These are phyloP conservation scores for Hypoxylon fragiforme DNA, from an alignment of 495 filamentous ascomycete genomes.

Conservation along the genomic window DNA sequence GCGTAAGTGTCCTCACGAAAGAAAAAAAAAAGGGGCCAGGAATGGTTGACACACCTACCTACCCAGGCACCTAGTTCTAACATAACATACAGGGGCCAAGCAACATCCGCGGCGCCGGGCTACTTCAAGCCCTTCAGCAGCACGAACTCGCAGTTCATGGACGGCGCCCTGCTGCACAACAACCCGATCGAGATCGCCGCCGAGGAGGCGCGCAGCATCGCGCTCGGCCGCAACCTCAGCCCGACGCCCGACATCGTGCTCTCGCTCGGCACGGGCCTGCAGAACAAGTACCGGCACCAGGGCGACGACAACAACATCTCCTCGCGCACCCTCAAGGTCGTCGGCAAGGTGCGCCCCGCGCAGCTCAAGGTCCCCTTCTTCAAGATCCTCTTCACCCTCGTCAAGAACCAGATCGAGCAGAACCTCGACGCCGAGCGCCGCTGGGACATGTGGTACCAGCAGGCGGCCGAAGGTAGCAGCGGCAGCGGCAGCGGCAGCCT, in stretches of 20 bases:
- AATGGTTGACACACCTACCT: too few relatives aligned
- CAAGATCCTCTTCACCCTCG: not conserved
- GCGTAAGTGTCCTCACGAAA: not conserved
- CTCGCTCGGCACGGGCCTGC: not conserved
- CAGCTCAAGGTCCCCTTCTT: not conserved
- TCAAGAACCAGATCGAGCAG: not conserved
- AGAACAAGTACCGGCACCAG: not conserved
- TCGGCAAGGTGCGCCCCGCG: not conserved
- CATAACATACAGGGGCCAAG: not conserved
- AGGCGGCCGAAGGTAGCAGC: not conserved
- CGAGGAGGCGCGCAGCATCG: not conserved
- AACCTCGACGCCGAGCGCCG: not conserved
- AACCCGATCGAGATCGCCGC: not conserved
- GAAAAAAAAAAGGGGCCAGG: too few relatives aligned
- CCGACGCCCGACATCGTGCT: not conserved
- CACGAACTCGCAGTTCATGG: not conserved
- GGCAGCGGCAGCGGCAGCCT: too few relatives aligned
- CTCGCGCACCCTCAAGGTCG: not conserved
- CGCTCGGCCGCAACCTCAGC: not conserved
- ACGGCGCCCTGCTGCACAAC: not conserved
- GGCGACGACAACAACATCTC: not conserved
- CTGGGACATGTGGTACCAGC: not conserved
- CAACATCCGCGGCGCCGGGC: not conserved
- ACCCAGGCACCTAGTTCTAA: too few relatives aligned
- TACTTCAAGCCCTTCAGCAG: not conserved